Conservation (phyloP, 768 basidiomycete species). For the Coprinopsis cinerea region DNA sequence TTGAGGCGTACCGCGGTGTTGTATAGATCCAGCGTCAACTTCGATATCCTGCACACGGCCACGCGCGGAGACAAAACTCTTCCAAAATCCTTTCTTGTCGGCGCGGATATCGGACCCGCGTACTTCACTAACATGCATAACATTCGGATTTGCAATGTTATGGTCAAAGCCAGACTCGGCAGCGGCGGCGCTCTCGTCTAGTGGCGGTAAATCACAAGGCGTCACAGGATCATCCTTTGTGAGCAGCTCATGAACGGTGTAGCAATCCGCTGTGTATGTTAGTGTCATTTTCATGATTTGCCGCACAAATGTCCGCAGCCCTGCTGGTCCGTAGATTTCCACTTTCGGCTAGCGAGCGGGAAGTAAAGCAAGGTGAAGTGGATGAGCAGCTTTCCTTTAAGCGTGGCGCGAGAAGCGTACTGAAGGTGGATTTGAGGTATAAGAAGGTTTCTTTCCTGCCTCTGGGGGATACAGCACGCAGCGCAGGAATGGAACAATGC, state of each 20-base stretch:
- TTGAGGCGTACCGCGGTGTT: slow-evolving; percentile 57
- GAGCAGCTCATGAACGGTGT: slow-evolving; percentile 76
- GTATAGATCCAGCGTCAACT: slow-evolving; percentile 69
- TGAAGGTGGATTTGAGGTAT: slow-evolving; percentile 16
- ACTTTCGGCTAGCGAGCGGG: slow-evolving; percentile 43
- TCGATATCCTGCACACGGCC: slow-evolving; percentile 31
- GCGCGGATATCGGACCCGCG: slow-evolving; percentile 55
- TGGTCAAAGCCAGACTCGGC: slow-evolving; percentile 9
- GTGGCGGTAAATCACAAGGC: slow-evolving; percentile 40
- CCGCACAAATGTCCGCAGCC: slow-evolving; percentile 71
- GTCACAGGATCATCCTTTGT: slow-evolving; percentile 46
- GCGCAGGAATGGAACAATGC: slow-evolving; percentile 61
- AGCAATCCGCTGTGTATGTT: slow-evolving; percentile 52
- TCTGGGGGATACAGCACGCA: slow-evolving; percentile 47
- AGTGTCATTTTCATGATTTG: slow-evolving; percentile 64
- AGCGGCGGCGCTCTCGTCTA: slow-evolving; percentile 4
- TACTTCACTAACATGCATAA: slow-evolving; percentile 59
- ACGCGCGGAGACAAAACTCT: slow-evolving; percentile 35
- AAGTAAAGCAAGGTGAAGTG: slow-evolving; percentile 10
- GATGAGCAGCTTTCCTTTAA: slow-evolving; percentile 2
- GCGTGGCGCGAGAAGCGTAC: no score
- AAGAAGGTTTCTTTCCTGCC: slow-evolving; percentile 14
- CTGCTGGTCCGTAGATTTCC: slow-evolving; percentile 76
- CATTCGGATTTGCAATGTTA: slow-evolving; percentile 22
- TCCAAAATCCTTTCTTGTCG: slow-evolving; percentile 60